Evolutionary conservation across 2,329 filamentous ascomycete genomes (phyloP).

Genomic region (Alternaria arbusti): DNA sequence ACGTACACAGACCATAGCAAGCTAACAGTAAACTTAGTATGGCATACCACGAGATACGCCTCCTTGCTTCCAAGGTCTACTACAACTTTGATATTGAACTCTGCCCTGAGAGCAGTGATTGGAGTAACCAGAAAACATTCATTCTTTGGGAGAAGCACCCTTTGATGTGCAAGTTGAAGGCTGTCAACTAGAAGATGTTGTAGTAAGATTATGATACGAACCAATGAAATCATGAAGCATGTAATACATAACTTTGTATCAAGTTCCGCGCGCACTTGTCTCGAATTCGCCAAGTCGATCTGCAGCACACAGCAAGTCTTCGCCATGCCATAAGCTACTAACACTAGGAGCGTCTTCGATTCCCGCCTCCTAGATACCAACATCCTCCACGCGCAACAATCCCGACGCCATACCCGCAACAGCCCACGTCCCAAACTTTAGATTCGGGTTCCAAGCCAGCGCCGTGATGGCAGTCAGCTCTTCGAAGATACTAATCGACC

Average conservation of each 20-base stretch:
- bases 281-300: not conserved
- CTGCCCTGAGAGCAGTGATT: conserved; percentile 37
- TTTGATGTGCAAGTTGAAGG: conserved; percentile 40
- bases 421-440: conserved; percentile 57
- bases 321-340: not conserved
- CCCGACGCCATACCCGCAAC: conserved; percentile 58
- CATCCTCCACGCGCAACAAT: conserved; percentile 57
- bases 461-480: conserved; percentile 53
- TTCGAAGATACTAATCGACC: conserved; percentile 53
- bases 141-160: conserved; percentile 49
- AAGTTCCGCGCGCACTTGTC: not conserved
- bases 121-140: conserved; percentile 42
- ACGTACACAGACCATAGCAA: not conserved
- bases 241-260: not conserved
- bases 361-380: conserved; percentile 34
- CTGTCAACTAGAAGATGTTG: conserved; percentile 1
- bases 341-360: not conserved
- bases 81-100: conserved; percentile 50
- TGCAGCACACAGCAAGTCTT: not conserved
- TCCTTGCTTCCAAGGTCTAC: conserved; percentile 48
- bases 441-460: conserved; percentile 60
- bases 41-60: conserved; percentile 51
- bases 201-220: not conserved
- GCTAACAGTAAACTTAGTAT: conserved; percentile 29
- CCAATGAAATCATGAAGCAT: not conserved